Conservation (phyloP, 805 yeast species). For the Lipomyces yamadae region DNA sequence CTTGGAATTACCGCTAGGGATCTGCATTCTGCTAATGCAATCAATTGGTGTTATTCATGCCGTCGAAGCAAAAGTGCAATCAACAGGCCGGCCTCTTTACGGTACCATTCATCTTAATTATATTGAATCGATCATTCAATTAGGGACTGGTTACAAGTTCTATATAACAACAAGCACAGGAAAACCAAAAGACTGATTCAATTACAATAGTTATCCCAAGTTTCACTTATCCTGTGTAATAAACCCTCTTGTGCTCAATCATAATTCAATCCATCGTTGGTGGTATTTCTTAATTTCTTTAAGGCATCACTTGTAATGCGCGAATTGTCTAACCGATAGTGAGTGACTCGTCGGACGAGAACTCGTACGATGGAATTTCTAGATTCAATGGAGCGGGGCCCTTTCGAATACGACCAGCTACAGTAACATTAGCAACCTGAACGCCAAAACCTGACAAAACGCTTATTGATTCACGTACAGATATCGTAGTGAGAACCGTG, state of each 20-base stretch:
- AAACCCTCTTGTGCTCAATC: background rate
- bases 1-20: too few species aligned
- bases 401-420: constrained; percentile 96
- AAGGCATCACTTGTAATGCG: background rate
- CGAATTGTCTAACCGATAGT: constrained; percentile 74
- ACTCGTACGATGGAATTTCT: constrained; percentile 92
- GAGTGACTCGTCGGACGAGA: constrained; percentile 77
- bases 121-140: background rate
- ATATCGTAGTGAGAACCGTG: constrained; percentile 99
- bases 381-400: constrained; percentile 99
- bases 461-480: constrained; percentile 44
- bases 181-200: background rate
- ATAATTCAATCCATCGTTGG: background rate
- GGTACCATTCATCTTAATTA: background rate
- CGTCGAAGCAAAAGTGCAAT: too few species aligned
- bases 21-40: too few species aligned
- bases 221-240: background rate
- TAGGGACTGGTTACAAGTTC: background rate
- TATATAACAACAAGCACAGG: background rate
- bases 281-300: background rate
- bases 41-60: background rate
- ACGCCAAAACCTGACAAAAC: background rate
- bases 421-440: background rate
- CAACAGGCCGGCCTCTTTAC: too few species aligned
- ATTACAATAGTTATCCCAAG: background rate